phyloP scores from a whole-genome alignment of 352 stramenopile species.

The Globisporangium abappressorium region DNA sequence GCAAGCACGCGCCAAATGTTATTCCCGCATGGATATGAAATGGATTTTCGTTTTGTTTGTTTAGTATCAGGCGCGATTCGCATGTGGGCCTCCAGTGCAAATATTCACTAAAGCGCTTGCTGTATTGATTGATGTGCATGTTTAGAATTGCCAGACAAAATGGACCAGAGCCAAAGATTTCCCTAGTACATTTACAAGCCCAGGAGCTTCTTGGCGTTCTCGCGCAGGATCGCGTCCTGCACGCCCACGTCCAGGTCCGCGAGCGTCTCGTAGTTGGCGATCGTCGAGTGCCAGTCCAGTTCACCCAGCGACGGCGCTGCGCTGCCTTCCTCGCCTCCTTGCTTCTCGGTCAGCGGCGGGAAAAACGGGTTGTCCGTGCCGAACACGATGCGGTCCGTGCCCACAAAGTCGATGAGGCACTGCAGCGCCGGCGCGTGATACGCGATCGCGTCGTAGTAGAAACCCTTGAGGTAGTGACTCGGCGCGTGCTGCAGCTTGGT shows the following conservation, averaged over 20 bases:
- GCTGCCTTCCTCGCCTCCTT: neutral
- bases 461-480: conserved; percentile 50
- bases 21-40: neutral
- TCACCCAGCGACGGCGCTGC: conserved; percentile 18
- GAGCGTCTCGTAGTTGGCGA: conserved; percentile 51
- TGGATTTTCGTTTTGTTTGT: too few relatives aligned
- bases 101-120: neutral
- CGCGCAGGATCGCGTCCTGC: conserved; percentile 39
- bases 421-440: conserved; percentile 53
- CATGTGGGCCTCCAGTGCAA: too few relatives aligned
- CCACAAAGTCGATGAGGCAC: conserved; percentile 54
- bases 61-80: too few relatives aligned
- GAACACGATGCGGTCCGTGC: conserved; percentile 51
- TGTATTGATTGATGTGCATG: neutral
- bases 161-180: neutral
- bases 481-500: conserved; percentile 38
- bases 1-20: neutral
- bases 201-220: conserved; percentile 37
- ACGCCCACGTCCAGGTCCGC: conserved; percentile 29
- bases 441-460: conserved; percentile 63
- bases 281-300: conserved; percentile 37
- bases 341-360: conserved; percentile 25
- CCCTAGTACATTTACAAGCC: conserved; percentile 3
- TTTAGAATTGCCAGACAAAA: neutral
- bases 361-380: conserved; percentile 73